These are phyloP conservation scores for Lotmaria passim DNA, from an alignment of 208 protist species.

Conservation along the genomic window DNA sequence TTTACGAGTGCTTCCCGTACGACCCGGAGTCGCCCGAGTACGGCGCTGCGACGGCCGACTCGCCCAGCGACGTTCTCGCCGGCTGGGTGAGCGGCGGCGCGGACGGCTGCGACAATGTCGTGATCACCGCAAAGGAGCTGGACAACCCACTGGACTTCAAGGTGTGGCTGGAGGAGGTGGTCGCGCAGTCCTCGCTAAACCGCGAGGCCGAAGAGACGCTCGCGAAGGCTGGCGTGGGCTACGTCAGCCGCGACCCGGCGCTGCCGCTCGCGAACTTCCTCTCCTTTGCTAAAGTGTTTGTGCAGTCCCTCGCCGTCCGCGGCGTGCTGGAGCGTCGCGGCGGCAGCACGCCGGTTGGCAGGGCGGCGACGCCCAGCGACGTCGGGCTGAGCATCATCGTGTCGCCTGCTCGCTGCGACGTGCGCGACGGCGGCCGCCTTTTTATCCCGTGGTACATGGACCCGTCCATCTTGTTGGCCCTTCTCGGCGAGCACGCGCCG, in stretches of 20 bases:
- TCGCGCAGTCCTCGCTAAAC: constrained; percentile 79
- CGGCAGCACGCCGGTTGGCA: constrained; percentile 9
- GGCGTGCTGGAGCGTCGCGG: constrained; percentile 36
- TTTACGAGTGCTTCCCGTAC: constrained; percentile 77
- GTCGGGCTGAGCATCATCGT: constrained; percentile 71
- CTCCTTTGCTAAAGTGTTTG: constrained; percentile 79
- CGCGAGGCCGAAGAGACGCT: constrained; percentile 53
- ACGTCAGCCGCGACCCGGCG: constrained; percentile 67
- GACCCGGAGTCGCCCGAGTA: constrained; percentile 23
- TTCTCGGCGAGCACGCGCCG: constrained; percentile 48
- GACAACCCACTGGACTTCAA: constrained; percentile 45
- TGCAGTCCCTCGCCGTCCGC: constrained; percentile 55
- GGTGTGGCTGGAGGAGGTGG: constrained; percentile 79
- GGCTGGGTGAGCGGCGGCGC: constrained; percentile 64
- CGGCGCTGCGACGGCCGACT: background rate
- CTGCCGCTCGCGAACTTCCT: constrained; percentile 79
- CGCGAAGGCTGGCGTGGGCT: constrained; percentile 62
- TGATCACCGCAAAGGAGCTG: constrained; percentile 58
- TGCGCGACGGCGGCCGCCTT: constrained; percentile 77
- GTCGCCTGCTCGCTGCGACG: constrained; percentile 62
- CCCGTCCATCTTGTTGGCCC: constrained; percentile 59
- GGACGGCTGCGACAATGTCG: constrained; percentile 60
- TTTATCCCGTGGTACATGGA: constrained; percentile 86
- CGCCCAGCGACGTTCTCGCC: constrained; percentile 19
- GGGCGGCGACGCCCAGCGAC: constrained; percentile 34